Base-by-base conservation (phyloP, 352 stramenopile species). In the Sclerospora graminicola region DNA sequence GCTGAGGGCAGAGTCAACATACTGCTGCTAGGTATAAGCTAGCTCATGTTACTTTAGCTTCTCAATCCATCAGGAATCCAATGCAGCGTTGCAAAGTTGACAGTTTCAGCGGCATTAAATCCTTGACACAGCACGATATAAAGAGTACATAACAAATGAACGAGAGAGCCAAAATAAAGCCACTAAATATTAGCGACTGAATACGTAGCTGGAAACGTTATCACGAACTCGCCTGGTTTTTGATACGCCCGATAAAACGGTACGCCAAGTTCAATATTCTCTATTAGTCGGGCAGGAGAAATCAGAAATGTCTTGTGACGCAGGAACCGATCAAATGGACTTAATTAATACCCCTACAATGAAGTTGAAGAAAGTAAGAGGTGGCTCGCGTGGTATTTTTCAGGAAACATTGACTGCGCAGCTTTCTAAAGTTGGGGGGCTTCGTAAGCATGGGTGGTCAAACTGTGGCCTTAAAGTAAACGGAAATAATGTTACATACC, bases 261-360 rank as follows among this genome's bases (percentile, higher is more conserved):
- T 2, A 97, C 80, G 5, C 77, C 69, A 41, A 88, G 86, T n/a
- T n/a, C n/a, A n/a, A n/a, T n/a, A n/a, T n/a, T n/a, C 41, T 90
- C 70, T 45, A 80, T 71, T 6, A 97, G 69, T 9, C 80, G 58
- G 10, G 66, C 52, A 1, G 88, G 88, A 2, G 84, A 94, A 31
- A 97, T 82, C 33, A 97, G 59, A 6, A 73, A 94, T 14, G 86
- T 96, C 51, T 97, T 97, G 69, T 97, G 89, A 0, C 89, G 83
- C 50, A 97, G 64, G 59, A 96, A 96, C 69, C 96, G 32, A 5
- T 29, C 11, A 16, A 30, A 20, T 11, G 18, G n/a, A 16, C 20
- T 18, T 8, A 44, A 20, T 49, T 10, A 38, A 16, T 10, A 44
- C 16, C 23, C 24, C 15, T 30, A 27, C 18, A 14, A 28, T 21